Percentiles rank a stretch among this genome's conserved stretches.
phyloP scores from a whole-genome alignment of 176 grass and related monocot species.

The Oryza meridionalis region DNA sequence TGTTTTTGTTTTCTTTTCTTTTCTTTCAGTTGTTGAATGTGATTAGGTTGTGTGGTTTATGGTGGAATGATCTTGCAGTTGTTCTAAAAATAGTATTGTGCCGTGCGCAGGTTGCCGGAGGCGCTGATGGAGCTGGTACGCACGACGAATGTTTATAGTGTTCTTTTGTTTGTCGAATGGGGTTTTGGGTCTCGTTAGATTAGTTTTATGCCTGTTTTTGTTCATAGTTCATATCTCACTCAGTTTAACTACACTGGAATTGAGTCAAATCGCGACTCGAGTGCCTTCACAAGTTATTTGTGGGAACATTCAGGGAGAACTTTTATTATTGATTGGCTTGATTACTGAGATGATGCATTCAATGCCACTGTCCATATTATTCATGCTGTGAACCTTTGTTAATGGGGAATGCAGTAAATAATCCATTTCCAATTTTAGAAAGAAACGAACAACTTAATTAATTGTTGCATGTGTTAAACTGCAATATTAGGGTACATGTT shows the following conservation, averaged over 20 bases:
- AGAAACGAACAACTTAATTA: background rate
- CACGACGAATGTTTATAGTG: conserved; percentile 1
- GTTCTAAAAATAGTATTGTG: conserved; percentile 30
- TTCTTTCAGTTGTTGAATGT: conserved; percentile 16
- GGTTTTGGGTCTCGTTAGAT: background rate
- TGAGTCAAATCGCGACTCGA: conserved; percentile 1
- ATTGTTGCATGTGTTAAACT: conserved; percentile 24
- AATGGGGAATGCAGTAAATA: background rate
- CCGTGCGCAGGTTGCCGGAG: conserved; percentile 62
- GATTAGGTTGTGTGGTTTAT: conserved; percentile 12
- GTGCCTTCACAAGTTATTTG: background rate
- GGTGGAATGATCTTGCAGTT: conserved; percentile 5
- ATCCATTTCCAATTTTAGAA: conserved; percentile 32
- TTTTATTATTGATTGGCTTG: background rate
- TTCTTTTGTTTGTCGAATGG: background rate
- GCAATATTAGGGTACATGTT: background rate
- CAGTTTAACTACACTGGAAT: conserved; percentile 18
- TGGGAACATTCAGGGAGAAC: conserved; percentile 12
- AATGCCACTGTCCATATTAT: conserved; percentile 13
- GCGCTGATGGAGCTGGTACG: conserved; percentile 72
- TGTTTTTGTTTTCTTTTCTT: background rate
- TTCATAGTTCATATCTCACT: conserved; percentile 26
- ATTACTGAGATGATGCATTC: conserved; percentile 37
- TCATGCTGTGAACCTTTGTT: background rate
- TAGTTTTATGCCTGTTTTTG: conserved; percentile 24